Evolutionary conservation across 2,329 filamentous ascomycete species (phyloP).

Genomic region (Didymella keratinophila): DNA sequence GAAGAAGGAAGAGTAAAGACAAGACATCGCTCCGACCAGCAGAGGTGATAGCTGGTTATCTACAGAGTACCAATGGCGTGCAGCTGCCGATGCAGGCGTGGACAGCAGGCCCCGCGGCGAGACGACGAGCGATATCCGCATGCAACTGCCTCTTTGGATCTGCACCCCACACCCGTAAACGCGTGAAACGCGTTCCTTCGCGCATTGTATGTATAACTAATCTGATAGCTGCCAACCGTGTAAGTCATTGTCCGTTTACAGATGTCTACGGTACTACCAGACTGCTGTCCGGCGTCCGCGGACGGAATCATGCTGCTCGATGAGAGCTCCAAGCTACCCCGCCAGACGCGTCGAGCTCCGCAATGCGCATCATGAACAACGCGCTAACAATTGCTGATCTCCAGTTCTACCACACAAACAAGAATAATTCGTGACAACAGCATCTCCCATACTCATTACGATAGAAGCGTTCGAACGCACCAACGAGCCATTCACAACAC

Average conservation of each 20-base stretch:
- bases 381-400: conserved; percentile 10
- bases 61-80: conserved; percentile 24
- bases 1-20: conserved; percentile 31
- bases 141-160: conserved; percentile 37
- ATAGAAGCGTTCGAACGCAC: background rate
- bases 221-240: background rate
- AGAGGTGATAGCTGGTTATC: conserved; percentile 34
- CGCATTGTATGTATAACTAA: conserved; percentile 7
- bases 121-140: conserved; percentile 33
- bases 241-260: conserved; percentile 7
- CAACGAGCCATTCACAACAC: background rate
- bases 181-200: conserved; percentile 13
- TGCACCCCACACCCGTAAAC: conserved; percentile 23
- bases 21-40: conserved; percentile 31
- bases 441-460: background rate
- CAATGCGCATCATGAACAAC: conserved; percentile 16
- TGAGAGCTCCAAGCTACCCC: conserved; percentile 15
- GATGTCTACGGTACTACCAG: background rate
- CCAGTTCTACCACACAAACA: background rate
- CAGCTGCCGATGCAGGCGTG: conserved; percentile 15
- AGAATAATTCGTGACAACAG: background rate
- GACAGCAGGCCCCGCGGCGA: conserved; percentile 23
- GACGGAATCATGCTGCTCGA: conserved; percentile 2
- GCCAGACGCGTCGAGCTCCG: conserved; percentile 12
- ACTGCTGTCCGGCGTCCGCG: conserved; percentile 4